Conservation (phyloP, 2,329 filamentous ascomycete genomes). For the Calonectria naviculata region DNA sequence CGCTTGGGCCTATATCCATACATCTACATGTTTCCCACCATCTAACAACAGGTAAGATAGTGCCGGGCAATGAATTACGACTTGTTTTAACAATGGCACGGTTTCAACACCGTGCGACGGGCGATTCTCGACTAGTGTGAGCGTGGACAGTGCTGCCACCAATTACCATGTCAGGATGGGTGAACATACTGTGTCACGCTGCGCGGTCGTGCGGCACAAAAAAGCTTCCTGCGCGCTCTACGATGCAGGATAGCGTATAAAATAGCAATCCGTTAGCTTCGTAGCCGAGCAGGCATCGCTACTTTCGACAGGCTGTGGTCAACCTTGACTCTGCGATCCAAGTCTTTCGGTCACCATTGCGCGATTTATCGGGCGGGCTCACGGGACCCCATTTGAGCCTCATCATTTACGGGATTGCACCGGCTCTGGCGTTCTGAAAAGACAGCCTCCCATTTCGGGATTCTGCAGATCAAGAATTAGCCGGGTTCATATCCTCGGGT, state of each 20-base stretch:
- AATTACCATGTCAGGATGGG: neutral
- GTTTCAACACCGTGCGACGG: neutral
- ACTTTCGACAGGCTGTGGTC: neutral
- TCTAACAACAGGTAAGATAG: neutral
- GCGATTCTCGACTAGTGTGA: neutral
- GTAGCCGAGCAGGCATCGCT: neutral
- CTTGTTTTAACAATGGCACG: neutral
- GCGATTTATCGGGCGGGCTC: neutral
- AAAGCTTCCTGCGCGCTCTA: neutral
- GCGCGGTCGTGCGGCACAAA: neutral
- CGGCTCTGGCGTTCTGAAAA: neutral
- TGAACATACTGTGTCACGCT: neutral
- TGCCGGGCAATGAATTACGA: neutral
- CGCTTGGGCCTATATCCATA: neutral
- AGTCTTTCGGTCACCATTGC: neutral
- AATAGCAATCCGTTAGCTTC: neutral
- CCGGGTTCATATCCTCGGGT: neutral
- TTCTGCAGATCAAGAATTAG: neutral
- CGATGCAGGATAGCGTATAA: neutral
- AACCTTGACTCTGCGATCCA: neutral
- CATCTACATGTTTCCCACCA: neutral
- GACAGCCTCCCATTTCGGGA: neutral
- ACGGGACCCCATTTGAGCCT: neutral
- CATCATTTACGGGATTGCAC: neutral
- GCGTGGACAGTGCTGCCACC: neutral